Conservation (phyloP, 345 rosid species). For the Ricinus communis region DNA sequence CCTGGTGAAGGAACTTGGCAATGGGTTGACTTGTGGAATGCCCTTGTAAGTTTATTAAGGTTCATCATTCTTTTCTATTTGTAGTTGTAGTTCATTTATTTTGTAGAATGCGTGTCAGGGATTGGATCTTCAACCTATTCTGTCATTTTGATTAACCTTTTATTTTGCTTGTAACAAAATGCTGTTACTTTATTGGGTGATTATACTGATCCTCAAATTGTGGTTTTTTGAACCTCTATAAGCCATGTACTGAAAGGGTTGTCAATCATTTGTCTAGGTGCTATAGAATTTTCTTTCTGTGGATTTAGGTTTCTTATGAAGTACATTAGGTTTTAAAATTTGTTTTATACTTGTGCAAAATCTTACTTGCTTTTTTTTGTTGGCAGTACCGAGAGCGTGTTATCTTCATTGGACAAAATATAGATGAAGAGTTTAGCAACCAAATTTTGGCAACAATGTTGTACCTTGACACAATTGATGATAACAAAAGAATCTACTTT, state of each 20-base stretch:
- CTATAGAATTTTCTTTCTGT: neutral
- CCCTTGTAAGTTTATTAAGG: conserved; percentile 55
- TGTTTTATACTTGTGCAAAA: neutral
- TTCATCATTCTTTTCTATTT: neutral
- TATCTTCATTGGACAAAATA: conserved; percentile 72
- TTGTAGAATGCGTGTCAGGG: neutral
- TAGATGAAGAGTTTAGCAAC: conserved; percentile 87
- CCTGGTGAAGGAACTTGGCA: conserved; percentile 85
- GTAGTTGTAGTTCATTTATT: neutral
- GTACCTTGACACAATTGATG: conserved; percentile 84
- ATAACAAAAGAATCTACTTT: conserved; percentile 57
- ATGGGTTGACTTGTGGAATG: conserved; percentile 91
- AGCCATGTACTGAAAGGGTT: neutral
- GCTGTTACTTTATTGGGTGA: neutral
- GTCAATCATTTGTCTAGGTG: neutral
- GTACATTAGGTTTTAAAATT: neutral
- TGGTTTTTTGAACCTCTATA: neutral
- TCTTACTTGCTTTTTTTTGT: conserved; percentile 21
- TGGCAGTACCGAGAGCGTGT: conserved; percentile 92
- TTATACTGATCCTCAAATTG: neutral
- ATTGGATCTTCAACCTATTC: neutral
- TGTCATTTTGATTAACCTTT: neutral
- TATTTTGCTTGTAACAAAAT: neutral
- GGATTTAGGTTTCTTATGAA: neutral
- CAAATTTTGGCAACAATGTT: conserved; percentile 86